phyloP scores from a whole-genome alignment of 441 rosid species.

The Populus hybrid region DNA sequence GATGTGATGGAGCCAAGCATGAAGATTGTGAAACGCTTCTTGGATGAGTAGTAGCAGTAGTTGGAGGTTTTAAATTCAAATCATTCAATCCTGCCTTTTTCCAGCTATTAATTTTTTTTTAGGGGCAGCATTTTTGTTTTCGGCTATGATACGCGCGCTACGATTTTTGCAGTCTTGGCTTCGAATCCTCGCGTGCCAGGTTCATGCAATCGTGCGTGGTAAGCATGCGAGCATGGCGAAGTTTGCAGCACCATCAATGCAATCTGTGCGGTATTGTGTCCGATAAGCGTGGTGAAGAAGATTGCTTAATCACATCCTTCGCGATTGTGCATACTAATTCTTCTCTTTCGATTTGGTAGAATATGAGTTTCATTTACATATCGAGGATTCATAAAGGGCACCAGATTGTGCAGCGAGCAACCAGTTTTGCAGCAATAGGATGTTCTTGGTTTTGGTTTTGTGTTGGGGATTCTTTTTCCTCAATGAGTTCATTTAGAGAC shows the following conservation, averaged over 20 bases:
- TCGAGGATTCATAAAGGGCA: background rate
- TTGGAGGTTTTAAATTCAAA: constrained; percentile 49
- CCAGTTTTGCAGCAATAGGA: constrained; percentile 24
- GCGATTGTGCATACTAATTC: background rate
- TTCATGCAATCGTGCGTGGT: background rate
- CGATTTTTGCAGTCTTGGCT: background rate
- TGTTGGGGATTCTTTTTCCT: background rate
- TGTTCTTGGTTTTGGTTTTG: background rate
- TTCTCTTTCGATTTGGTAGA: background rate
- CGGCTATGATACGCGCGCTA: background rate
- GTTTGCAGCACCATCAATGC: too few species aligned
- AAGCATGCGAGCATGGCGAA: background rate
- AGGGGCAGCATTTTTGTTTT: background rate
- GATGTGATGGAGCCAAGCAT: constrained; percentile 71
- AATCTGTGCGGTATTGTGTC: too few species aligned
- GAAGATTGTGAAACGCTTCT: constrained; percentile 71
- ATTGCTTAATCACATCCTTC: too few species aligned
- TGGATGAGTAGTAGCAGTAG: constrained; percentile 49
- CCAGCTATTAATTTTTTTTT: constrained; percentile 23
- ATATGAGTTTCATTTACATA: background rate
- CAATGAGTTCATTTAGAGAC: background rate
- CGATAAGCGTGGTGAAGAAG: background rate
- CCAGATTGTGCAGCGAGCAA: background rate
- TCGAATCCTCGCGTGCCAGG: background rate
- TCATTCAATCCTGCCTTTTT: constrained; percentile 29